These are phyloP conservation scores for Epichloe brachyelytri DNA, from an alignment of 2,329 filamentous ascomycete genomes.

Conservation along the genomic window DNA sequence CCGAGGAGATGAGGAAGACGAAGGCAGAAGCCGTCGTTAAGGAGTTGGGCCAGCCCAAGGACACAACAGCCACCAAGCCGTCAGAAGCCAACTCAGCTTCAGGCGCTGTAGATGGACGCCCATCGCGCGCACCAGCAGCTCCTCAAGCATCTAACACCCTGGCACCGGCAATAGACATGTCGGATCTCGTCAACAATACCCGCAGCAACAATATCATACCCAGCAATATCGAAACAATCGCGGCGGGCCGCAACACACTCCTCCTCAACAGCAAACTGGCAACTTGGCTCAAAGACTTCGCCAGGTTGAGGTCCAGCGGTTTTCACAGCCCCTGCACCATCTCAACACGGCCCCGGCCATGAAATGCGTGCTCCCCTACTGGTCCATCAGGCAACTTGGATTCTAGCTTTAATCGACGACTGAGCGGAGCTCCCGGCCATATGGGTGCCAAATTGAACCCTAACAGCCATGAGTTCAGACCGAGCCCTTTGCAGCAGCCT, in stretches of 20 bases:
- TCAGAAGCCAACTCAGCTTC: slow-evolving; percentile 12
- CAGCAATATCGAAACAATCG: slow-evolving; percentile 37
- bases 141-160: slow-evolving; percentile 18
- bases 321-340: slow-evolving; percentile 28
- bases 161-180: slow-evolving; percentile 29
- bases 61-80: slow-evolving; percentile 27
- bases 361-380: slow-evolving; percentile 62
- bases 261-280: slow-evolving; percentile 28
- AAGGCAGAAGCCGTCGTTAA: slow-evolving; percentile 35
- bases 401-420: slow-evolving; percentile 37
- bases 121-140: slow-evolving; percentile 21
- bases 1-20: slow-evolving; percentile 47
- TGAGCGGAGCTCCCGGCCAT: slow-evolving; percentile 37
- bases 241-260: slow-evolving; percentile 28
- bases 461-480: slow-evolving; percentile 67
- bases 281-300: slow-evolving; percentile 38
- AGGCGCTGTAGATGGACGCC: slow-evolving; percentile 15
- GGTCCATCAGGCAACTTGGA: slow-evolving; percentile 52
- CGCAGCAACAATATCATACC: slow-evolving; percentile 32
- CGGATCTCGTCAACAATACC: slow-evolving; percentile 34
- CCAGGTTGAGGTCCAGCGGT: slow-evolving; percentile 39
- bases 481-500: slow-evolving; percentile 66
- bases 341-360: slow-evolving; percentile 40
- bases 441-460: slow-evolving; percentile 48
- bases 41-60: slow-evolving; percentile 30